Conservation (phyloP, 768 basidiomycete species). For the Sporobolomyces phaffii region DNA sequence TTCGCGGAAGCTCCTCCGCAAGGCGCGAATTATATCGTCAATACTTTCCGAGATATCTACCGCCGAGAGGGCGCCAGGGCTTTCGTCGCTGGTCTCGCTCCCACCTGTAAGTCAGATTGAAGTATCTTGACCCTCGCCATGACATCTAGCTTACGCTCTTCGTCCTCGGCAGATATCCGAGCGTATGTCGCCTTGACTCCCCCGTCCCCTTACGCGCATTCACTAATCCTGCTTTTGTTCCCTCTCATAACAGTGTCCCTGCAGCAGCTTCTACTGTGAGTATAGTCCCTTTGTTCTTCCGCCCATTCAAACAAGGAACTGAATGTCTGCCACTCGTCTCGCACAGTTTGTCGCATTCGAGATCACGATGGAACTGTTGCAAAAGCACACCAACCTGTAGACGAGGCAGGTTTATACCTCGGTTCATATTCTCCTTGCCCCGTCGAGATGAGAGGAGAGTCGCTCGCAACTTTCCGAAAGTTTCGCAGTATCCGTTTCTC, state of each 20-base stretch:
- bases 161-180: slow-evolving; percentile 28
- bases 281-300: not conserved
- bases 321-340: not conserved
- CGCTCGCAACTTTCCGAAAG: not conserved
- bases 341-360: slow-evolving; percentile 43
- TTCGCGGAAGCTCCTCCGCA: slow-evolving; percentile 39
- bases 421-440: not conserved
- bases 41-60: slow-evolving; percentile 38
- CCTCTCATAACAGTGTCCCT: slow-evolving; percentile 21
- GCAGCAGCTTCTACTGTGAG: slow-evolving; percentile 35
- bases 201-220: fast-evolving
- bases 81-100: slow-evolving; percentile 43
- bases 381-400: slow-evolving; percentile 27
- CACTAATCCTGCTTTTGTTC: not conserved
- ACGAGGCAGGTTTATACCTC: not conserved
- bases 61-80: slow-evolving; percentile 36
- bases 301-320: fast-evolving
- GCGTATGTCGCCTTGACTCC: slow-evolving; percentile 7
- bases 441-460: no score
- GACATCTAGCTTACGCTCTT: no score
- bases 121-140: no score
- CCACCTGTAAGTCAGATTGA: slow-evolving; percentile 42
- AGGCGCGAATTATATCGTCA: slow-evolving; percentile 40
- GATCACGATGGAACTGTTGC: slow-evolving; percentile 37
- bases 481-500: no score